A percentile compares a stretch with the other conserved stretches of the same genome.
Conservation (phyloP, 257 asterid genomes). For the Jaltomata sinuosa region DNA sequence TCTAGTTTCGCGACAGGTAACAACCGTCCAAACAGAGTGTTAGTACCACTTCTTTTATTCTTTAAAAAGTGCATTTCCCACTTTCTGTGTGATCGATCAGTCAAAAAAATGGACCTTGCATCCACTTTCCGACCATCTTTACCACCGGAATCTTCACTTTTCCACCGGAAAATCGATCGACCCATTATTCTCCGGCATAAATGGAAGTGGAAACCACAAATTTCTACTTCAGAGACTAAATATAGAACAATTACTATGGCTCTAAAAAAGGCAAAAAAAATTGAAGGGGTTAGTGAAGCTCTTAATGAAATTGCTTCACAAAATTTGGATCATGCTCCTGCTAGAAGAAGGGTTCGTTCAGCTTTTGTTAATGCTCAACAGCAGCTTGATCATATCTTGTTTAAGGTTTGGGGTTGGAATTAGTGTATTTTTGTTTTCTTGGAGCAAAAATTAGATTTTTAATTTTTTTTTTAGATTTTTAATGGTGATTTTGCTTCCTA, state of each 20-base stretch:
- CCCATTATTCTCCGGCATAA: constrained; percentile 17
- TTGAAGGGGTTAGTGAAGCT: constrained; percentile 73
- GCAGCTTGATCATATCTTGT: constrained; percentile 78
- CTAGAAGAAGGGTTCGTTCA: constrained; percentile 88
- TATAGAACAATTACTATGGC: constrained; percentile 29
- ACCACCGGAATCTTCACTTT: constrained; percentile 11
- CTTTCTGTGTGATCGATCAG: background rate
- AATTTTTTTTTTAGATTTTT: background rate
- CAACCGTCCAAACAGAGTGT: too few relatives aligned
- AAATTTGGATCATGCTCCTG: constrained; percentile 81
- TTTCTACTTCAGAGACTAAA: constrained; percentile 5
- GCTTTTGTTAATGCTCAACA: constrained; percentile 59
- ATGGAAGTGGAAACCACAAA: constrained; percentile 3
- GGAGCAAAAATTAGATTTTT: background rate
- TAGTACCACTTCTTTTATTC: background rate
- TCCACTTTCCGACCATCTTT: constrained; percentile 34
- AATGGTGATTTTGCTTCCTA: background rate
- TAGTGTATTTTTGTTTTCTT: background rate
- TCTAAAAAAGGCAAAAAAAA: constrained; percentile 40
- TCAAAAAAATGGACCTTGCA: constrained; percentile 28
- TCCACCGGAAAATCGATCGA: constrained; percentile 2
- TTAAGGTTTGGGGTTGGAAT: constrained; percentile 41
- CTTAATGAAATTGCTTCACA: constrained; percentile 81
- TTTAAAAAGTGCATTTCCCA: background rate
- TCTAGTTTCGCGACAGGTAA: too few relatives aligned